phyloP scores from a whole-genome alignment of 495 filamentous ascomycete species.

The Daldinia vernicosa region DNA sequence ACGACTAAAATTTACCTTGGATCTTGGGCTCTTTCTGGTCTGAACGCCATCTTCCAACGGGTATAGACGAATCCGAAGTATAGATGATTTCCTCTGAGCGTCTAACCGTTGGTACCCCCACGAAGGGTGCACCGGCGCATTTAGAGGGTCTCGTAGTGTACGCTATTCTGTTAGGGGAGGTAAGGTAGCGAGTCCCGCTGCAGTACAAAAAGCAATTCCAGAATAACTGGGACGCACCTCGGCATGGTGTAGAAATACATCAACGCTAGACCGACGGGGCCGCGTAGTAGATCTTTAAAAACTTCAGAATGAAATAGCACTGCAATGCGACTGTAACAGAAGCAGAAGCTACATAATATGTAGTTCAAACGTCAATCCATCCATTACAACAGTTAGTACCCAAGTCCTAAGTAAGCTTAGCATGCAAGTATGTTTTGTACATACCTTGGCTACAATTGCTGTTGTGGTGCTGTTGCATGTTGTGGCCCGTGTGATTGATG shows the following conservation, averaged over 20 bases:
- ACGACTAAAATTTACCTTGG: constrained; percentile 34
- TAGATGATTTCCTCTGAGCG: constrained; percentile 16
- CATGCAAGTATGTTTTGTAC: neutral
- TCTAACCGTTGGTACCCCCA: constrained; percentile 33
- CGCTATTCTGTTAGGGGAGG: neutral
- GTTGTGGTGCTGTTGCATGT: constrained; percentile 1
- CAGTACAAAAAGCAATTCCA: constrained; percentile 20
- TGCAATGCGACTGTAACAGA: constrained; percentile 1
- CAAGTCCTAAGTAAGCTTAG: neutral
- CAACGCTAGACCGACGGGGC: constrained; percentile 2
- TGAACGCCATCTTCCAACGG: constrained; percentile 1
- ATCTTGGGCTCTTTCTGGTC: constrained; percentile 4
- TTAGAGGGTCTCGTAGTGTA: constrained; percentile 3
- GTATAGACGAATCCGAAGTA: constrained; percentile 3
- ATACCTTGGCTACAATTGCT: neutral
- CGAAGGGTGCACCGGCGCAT: constrained; percentile 22
- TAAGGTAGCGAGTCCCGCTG: constrained; percentile 25
- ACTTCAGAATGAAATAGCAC: neutral
- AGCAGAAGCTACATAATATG: neutral
- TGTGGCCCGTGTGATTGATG: constrained; percentile 12
- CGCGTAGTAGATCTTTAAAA: neutral
- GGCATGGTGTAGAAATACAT: constrained; percentile 1
- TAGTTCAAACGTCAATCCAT: neutral
- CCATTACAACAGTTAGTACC: neutral
- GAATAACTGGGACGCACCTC: neutral